Base-by-base conservation (phyloP, 23 red algal genomes). In the Gracilaria vermiculophylla region DNA sequence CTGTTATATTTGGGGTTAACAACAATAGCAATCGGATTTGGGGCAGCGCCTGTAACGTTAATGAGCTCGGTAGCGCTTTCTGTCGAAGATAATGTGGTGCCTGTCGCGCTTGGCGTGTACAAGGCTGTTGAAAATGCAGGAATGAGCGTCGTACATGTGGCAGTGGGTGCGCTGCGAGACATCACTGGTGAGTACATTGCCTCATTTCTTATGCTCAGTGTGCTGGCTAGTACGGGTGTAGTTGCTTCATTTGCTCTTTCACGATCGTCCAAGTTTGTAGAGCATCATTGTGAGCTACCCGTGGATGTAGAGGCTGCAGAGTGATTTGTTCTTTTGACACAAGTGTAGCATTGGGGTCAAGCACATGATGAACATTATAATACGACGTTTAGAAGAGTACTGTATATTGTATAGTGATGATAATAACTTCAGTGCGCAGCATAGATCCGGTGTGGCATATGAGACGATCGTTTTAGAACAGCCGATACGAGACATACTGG, bases 71-170 rank as follows among this genome's bases (percentile, higher is more conserved):
- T 92, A 15, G 88, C 88, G 0, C 78, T 92, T 2, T 45, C 54
- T 47, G 88, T 92, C 5, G 66, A 73, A 5, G 78, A 88, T 25
- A 19, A 32, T 20, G 53, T 44, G 16, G 69, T 64, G 16, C 34
- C 78, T 10, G 77, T 53, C 37, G 88, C 77, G 35, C 36, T 92
- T 20, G 88, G 77, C 7, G 44, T 92, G 2, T 92, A 92, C 62
- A 92, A 92, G 29, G 66, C 77, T 28, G 77, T 74, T 21, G 88
- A 92, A 45, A 92, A 83, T 34, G 52, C 70, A 2, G 88, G 64
- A 51, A 49, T 92, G 45, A 77, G 75, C 34, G 66, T 83, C 6
- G 28, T 92, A 56, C 88, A 92, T 58, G 77, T 83, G 13, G 80
- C 48, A 39, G 60, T 77, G 15, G 84, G 84, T 27, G 67, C 69